phyloP scores from a whole-genome alignment of 2,329 filamentous ascomycete genomes.

The Aurifilum marmelostoma region DNA sequence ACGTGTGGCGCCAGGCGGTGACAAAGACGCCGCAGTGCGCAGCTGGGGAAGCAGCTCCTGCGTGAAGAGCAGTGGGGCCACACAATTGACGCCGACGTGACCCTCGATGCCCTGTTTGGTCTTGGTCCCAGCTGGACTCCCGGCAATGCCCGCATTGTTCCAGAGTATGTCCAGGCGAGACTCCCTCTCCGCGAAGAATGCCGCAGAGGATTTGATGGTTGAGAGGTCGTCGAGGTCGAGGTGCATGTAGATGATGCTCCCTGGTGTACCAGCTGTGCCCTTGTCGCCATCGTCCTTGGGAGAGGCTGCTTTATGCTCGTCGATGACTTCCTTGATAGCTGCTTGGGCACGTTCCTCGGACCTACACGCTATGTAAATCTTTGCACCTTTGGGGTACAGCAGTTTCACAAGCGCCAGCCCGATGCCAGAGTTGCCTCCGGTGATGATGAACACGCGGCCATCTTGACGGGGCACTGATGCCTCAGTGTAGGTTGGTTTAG shows the following conservation, averaged over 20 bases:
- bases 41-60: constrained; percentile 41
- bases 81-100: constrained; percentile 41
- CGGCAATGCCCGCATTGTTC: constrained; percentile 43
- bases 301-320: constrained; percentile 17
- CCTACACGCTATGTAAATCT: constrained; percentile 35
- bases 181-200: constrained; percentile 43
- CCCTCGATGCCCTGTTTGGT: constrained; percentile 41
- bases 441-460: constrained; percentile 51
- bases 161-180: constrained; percentile 46
- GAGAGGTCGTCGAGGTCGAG: constrained; percentile 48
- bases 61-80: constrained; percentile 41
- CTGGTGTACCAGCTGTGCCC: constrained; percentile 22
- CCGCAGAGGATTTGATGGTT: constrained; percentile 43
- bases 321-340: constrained; percentile 39
- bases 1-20: constrained; percentile 33
- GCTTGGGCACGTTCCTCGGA: constrained; percentile 36
- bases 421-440: constrained; percentile 45
- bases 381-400: constrained; percentile 52
- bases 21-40: constrained; percentile 33
- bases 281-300: constrained; percentile 11
- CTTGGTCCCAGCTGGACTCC: constrained; percentile 29
- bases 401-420: constrained; percentile 56
- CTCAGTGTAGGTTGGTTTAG: constrained; percentile 35
- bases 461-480: constrained; percentile 34
- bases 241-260: constrained; percentile 39